Conservation (phyloP, 768 basidiomycete species). For the Lactarius psammicola region DNA sequence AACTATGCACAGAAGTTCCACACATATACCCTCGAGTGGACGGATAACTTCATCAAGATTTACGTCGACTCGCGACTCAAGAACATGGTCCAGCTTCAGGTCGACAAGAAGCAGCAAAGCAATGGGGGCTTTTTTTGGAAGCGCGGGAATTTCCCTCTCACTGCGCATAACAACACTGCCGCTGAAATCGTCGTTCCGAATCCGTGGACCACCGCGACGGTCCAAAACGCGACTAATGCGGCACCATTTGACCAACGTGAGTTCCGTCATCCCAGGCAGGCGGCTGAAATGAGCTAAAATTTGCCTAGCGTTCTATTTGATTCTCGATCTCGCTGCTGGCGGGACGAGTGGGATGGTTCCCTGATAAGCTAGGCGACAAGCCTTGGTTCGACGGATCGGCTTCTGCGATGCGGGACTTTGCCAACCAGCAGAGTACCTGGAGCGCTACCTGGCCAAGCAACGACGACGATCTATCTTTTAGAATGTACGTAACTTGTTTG, state of each 20-base stretch:
- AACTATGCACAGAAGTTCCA: slow-evolving; percentile 51
- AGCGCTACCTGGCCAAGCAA: slow-evolving; percentile 69
- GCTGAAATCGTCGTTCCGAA: slow-evolving; percentile 43
- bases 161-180: slow-evolving; percentile 44
- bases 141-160: slow-evolving; percentile 50
- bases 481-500: slow-evolving; percentile 47
- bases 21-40: slow-evolving; percentile 61
- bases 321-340: slow-evolving; percentile 78
- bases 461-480: slow-evolving; percentile 61
- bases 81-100: slow-evolving; percentile 51
- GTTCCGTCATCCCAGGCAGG: slow-evolving; percentile 27
- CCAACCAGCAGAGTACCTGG: slow-evolving; percentile 61
- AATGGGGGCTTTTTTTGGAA: slow-evolving; percentile 51
- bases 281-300: slow-evolving; percentile 10
- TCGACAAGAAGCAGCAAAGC: slow-evolving; percentile 37
- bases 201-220: slow-evolving; percentile 46
- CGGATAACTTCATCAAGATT: slow-evolving; percentile 50
- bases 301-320: slow-evolving; percentile 68
- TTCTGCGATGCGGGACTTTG: slow-evolving; percentile 73
- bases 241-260: slow-evolving; percentile 58
- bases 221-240: slow-evolving; percentile 40
- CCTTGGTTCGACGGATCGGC: slow-evolving; percentile 63
- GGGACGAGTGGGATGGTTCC: slow-evolving; percentile 73
- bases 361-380: slow-evolving; percentile 58
- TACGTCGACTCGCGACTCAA: slow-evolving; percentile 53